A percentile compares a stretch with the other conserved stretches of the same genome.
These are phyloP conservation scores for Leptoxyphium fumago DNA, from an alignment of 2,329 filamentous ascomycete species.

Conservation along the genomic window DNA sequence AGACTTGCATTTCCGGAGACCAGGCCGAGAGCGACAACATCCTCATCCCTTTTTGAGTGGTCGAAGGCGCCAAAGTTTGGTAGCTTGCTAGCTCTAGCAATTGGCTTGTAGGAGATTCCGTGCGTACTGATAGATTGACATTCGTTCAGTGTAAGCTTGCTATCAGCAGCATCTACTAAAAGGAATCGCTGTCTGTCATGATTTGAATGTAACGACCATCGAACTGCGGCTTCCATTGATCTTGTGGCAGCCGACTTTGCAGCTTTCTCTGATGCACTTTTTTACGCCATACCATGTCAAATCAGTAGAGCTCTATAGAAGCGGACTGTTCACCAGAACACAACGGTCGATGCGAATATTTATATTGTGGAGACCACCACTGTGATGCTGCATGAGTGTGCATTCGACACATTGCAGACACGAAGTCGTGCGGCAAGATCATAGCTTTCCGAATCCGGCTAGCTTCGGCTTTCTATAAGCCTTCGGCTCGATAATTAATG, in stretches of 20 bases:
- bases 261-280: neutral
- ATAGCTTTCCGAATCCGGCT: no score
- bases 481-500: no score
- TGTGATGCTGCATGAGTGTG: no score
- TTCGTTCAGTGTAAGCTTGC: slow-evolving; percentile 43
- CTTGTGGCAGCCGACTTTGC: neutral
- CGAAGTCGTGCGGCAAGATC: no score
- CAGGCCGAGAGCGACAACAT: slow-evolving; percentile 61
- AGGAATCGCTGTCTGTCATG: slow-evolving; percentile 41
- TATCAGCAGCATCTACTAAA: slow-evolving; percentile 45
- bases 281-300: no score
- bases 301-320: no score
- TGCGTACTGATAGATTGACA: slow-evolving; percentile 24
- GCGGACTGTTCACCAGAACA: no score
- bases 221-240: slow-evolving; percentile 44
- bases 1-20: slow-evolving; percentile 62
- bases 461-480: no score
- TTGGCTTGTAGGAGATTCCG: slow-evolving; percentile 36
- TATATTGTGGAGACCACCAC: no score
- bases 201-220: slow-evolving; percentile 47
- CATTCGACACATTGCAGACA: no score
- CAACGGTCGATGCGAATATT: no score
- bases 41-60: slow-evolving; percentile 47
- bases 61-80: slow-evolving; percentile 51
- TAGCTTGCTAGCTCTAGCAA: slow-evolving; percentile 37